These are phyloP conservation scores for Phytophthora sansomeana DNA, from an alignment of 352 stramenopile genomes.

Conservation along the genomic window DNA sequence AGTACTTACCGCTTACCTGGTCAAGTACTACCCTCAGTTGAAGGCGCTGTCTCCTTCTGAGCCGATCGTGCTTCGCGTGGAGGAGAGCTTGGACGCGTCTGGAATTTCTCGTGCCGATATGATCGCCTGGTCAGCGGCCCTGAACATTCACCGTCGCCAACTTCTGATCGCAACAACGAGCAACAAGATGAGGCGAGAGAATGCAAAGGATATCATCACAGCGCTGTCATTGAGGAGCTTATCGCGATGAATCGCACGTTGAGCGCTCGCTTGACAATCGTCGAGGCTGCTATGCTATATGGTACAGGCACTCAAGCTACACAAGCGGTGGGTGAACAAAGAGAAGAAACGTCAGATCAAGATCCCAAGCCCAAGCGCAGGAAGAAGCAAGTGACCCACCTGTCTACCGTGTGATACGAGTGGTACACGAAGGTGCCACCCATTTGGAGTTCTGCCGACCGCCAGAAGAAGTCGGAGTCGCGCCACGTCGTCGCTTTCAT, in stretches of 20 bases:
- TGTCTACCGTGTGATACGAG: too few species aligned
- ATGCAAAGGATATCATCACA: too few species aligned
- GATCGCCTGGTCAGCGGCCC: background rate
- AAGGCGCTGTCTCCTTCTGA: background rate
- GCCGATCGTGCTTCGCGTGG: background rate
- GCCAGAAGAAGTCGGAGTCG: constrained; percentile 40
- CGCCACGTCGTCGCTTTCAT: too few species aligned
- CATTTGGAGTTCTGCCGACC: constrained; percentile 4
- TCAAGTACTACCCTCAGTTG: constrained; percentile 7
- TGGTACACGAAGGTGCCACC: constrained; percentile 16
- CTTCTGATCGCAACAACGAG: too few species aligned
- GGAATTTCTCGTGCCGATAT: background rate
- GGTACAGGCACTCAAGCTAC: background rate
- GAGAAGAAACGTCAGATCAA: background rate
- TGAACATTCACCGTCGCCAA: too few species aligned
- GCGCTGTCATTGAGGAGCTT: too few species aligned
- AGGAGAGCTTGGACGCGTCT: constrained; percentile 10
- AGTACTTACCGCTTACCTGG: constrained; percentile 14
- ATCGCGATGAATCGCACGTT: background rate
- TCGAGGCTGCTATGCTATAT: background rate
- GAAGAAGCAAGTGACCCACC: constrained; percentile 14
- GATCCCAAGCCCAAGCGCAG: constrained; percentile 12
- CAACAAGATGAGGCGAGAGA: too few species aligned
- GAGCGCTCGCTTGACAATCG: background rate
- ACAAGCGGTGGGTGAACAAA: too few species aligned